These are phyloP conservation scores for Paragyromitra xinjiangensis DNA, from an alignment of 495 filamentous ascomycete genomes.

Conservation along the genomic window DNA sequence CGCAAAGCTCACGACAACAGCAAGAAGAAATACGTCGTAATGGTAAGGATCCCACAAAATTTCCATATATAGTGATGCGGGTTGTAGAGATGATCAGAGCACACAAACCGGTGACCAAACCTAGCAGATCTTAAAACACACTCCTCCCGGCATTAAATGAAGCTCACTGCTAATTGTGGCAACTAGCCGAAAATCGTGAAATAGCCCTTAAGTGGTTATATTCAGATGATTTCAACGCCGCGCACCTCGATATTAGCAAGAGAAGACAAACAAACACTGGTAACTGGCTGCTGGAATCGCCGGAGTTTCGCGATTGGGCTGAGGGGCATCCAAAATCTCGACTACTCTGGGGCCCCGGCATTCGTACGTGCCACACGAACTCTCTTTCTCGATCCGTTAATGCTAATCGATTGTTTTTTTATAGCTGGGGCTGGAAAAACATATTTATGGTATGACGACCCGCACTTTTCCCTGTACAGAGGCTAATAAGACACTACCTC, in stretches of 20 bases:
- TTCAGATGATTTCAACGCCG: slow-evolving; percentile 22
- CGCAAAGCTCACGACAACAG: not conserved
- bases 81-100: not conserved
- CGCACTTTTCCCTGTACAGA: not conserved
- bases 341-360: slow-evolving; percentile 25
- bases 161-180: not conserved
- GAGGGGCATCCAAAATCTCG: not conserved
- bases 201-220: slow-evolving; percentile 21
- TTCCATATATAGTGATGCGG: not conserved
- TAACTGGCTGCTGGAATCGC: slow-evolving; percentile 20
- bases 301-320: slow-evolving; percentile 11
- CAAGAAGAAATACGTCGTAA: not conserved
- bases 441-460: slow-evolving; percentile 19
- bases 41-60: not conserved
- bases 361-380: slow-evolving; percentile 9
- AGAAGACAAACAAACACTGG: slow-evolving; percentile 22
- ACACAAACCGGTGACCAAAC: not conserved
- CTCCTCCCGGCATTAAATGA: not conserved
- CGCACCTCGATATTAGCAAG: slow-evolving; percentile 13
- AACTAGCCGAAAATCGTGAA: slow-evolving; percentile 17
- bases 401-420: not conserved
- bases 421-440: slow-evolving; percentile 43
- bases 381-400: not conserved
- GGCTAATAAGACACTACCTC: not conserved
- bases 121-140: not conserved